phyloP scores from a whole-genome alignment of 2,329 filamentous ascomycete genomes.

The Aspergillus udagawae region DNA sequence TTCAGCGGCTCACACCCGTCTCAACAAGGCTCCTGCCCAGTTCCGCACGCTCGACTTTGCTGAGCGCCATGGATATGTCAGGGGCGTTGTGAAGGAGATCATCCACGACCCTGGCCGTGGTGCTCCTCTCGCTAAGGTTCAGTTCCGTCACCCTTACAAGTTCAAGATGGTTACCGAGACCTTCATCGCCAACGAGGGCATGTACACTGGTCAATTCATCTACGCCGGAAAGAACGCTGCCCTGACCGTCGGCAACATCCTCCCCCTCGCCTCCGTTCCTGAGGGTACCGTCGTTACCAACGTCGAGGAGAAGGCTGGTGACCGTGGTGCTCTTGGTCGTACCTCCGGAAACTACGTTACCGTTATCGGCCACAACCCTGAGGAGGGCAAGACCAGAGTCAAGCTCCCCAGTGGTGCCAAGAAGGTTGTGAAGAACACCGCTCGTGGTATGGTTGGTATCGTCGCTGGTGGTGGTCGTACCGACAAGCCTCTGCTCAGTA shows the following conservation, averaged over 20 bases:
- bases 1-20: constrained; percentile 73
- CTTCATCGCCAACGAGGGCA: constrained; percentile 99
- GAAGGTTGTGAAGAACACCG: constrained; percentile 91
- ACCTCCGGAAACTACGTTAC: constrained; percentile 99
- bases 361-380: constrained; percentile 94
- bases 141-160: constrained; percentile 96
- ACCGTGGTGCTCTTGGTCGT: constrained; percentile 92
- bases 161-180: constrained; percentile 98
- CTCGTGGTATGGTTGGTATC: constrained; percentile 98
- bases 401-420: constrained; percentile 99
- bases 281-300: constrained; percentile 99
- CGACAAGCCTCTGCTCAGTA: constrained; percentile 98
- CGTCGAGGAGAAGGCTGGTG: constrained; percentile 97
- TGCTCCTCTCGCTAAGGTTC: constrained; percentile 93
- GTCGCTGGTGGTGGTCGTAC: constrained; percentile 99
- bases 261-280: constrained; percentile 88
- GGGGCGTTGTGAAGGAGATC: constrained; percentile 97
- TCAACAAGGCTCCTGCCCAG: constrained; percentile 92
- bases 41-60: constrained; percentile 96
- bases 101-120: constrained; percentile 98
- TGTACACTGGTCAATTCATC: constrained; percentile 99
- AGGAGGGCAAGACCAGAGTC: constrained; percentile 99
- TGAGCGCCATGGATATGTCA: constrained; percentile 96
- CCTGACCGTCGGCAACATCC: constrained; percentile 95
- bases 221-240: constrained; percentile 99